Percentiles rank a stretch among this genome's conserved stretches.
Conservation (phyloP, 2,329 filamentous ascomycete genomes). For the Aspergillus persii region DNA sequence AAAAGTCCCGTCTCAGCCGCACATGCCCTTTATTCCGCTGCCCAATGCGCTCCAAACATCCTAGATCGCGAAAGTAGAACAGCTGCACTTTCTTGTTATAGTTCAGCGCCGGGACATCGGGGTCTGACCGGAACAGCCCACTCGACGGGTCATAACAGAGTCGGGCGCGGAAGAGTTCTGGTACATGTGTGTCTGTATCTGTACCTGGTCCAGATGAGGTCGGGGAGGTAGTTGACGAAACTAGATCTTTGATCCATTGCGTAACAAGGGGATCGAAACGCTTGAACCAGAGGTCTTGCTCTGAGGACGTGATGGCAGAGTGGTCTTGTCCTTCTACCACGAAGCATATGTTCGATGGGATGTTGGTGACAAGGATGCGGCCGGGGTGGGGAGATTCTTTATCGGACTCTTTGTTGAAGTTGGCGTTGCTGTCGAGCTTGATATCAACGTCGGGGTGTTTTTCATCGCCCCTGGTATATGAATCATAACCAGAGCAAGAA, state of each 20-base stretch:
- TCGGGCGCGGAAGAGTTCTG: not conserved
- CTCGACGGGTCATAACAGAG: constrained; percentile 9
- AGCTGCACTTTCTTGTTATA: constrained; percentile 16
- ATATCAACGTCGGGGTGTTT: no score
- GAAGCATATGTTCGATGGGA: constrained; percentile 19
- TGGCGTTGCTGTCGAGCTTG: not conserved
- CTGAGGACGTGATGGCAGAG: not conserved
- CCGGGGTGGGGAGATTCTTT: not conserved
- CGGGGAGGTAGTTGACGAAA: not conserved
- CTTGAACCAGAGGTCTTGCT: constrained; percentile 13
- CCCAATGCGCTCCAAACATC: constrained; percentile 15
- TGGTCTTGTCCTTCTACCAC: constrained; percentile 20
- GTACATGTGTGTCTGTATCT: not conserved
- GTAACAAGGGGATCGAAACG: constrained; percentile 7
- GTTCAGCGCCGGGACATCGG: constrained; percentile 1
- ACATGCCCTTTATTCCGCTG: constrained; percentile 11
- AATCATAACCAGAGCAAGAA: no score
- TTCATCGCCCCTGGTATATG: no score
- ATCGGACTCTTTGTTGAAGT: not conserved
- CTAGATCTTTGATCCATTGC: constrained; percentile 11
- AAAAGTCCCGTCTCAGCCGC: not conserved
- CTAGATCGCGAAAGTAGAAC: constrained; percentile 19
- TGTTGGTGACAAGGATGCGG: constrained; percentile 1
- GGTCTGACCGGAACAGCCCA: not conserved
- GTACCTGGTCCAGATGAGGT: constrained; percentile 4